A percentile compares a stretch with the other conserved stretches of the same genome.
Conservation (phyloP, 352 stramenopile species). For the Thraustochytrium striatum region DNA sequence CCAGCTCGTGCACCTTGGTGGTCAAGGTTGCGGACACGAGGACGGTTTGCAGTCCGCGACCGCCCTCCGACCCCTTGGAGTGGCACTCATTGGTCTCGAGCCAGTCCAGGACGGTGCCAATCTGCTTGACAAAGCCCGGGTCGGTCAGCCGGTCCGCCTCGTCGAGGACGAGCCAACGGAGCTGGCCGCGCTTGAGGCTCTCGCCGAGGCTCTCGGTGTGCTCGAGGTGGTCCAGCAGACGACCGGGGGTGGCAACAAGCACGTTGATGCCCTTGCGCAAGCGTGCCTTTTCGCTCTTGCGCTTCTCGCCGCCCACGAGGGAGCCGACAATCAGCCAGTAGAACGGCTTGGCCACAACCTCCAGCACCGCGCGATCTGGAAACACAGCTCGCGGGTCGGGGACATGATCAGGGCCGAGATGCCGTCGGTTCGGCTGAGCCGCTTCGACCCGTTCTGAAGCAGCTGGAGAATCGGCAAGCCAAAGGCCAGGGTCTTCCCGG, state of each 20-base stretch:
- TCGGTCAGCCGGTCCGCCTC: slow-evolving; percentile 52
- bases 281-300: slow-evolving; percentile 73
- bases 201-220: slow-evolving; percentile 66
- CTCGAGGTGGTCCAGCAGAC: slow-evolving; percentile 70
- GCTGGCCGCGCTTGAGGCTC: slow-evolving; percentile 1
- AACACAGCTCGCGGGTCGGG: slow-evolving; percentile 43
- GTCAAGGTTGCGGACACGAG: slow-evolving; percentile 80
- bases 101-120: slow-evolving; percentile 27
- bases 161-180: slow-evolving; percentile 50
- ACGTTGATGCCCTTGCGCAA: slow-evolving; percentile 93
- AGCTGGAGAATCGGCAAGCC: slow-evolving; percentile 22
- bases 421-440: background rate
- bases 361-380: slow-evolving; percentile 41
- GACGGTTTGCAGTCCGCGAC: slow-evolving; percentile 74
- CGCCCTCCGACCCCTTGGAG: no score
- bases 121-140: slow-evolving; percentile 49
- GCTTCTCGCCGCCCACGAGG: slow-evolving; percentile 84
- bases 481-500: slow-evolving; percentile 48
- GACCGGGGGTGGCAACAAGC: slow-evolving; percentile 88
- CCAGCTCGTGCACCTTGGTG: slow-evolving; percentile 71
- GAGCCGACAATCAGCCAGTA: slow-evolving; percentile 69
- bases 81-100: slow-evolving; percentile 40
- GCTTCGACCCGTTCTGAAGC: background rate
- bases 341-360: slow-evolving; percentile 60
- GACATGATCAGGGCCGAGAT: slow-evolving; percentile 37